phyloP scores from a whole-genome alignment of 768 basidiomycete genomes.

The Lentinula sp. region DNA sequence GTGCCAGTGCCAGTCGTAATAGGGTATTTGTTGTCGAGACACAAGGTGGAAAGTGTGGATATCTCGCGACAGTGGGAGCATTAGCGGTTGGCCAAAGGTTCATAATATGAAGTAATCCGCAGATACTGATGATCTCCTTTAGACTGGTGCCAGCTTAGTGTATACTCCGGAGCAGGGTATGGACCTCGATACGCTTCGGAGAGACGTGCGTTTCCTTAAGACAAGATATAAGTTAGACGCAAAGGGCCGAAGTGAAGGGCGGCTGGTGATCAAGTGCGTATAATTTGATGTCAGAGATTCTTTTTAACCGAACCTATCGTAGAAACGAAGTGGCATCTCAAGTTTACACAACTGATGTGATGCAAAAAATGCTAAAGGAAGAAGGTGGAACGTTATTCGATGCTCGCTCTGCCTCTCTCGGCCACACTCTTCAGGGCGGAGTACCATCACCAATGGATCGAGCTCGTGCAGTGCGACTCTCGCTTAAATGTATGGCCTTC shows the following conservation, averaged over 20 bases:
- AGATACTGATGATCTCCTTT: conserved; percentile 1
- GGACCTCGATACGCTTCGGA: conserved; percentile 69
- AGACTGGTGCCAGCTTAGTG: conserved; percentile 89
- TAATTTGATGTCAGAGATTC: not conserved
- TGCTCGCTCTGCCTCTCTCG: conserved; percentile 90
- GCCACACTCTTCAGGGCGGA: conserved; percentile 95
- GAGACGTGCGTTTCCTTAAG: conserved; percentile 86
- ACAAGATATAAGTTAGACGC: conserved; percentile 80
- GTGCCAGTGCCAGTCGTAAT: conserved; percentile 92
- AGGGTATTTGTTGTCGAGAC: conserved; percentile 98
- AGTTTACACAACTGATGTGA: conserved; percentile 87
- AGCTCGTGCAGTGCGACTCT: conserved; percentile 81
- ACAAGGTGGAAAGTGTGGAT: conserved; percentile 95
- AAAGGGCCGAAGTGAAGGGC: conserved; percentile 88
- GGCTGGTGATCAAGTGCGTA: conserved; percentile 83
- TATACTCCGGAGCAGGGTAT: conserved; percentile 95
- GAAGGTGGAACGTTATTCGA: conserved; percentile 93
- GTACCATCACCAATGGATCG: conserved; percentile 95
- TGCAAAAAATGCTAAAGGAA: conserved; percentile 92
- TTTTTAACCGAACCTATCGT: conserved; percentile 4
- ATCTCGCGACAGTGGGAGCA: conserved; percentile 92
- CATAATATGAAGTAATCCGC: not conserved
- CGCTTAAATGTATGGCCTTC: conserved; percentile 92
- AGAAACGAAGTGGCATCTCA: conserved; percentile 84
- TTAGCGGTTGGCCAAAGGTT: conserved; percentile 65